phyloP scores from a whole-genome alignment of 345 rosid genomes.

The Heritiera fomes region DNA sequence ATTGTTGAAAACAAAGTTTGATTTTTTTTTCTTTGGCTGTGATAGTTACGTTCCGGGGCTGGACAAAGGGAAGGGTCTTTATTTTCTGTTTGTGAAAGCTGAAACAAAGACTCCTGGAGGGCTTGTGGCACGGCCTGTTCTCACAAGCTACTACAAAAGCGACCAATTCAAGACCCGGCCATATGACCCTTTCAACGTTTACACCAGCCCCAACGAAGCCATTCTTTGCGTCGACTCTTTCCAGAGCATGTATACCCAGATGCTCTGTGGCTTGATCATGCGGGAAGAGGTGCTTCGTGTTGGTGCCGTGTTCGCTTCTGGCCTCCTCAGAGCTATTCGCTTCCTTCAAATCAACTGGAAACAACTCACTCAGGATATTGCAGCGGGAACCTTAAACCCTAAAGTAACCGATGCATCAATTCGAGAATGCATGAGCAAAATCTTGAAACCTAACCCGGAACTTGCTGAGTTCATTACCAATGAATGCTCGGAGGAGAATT shows the following conservation, averaged over 20 bases:
- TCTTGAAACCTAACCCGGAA: slow-evolving; percentile 58
- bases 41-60: slow-evolving; percentile 72
- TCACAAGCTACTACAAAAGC: slow-evolving; percentile 88
- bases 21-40: slow-evolving; percentile 11
- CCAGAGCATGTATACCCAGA: slow-evolving; percentile 91
- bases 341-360: slow-evolving; percentile 81
- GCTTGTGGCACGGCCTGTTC: slow-evolving; percentile 85
- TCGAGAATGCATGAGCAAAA: slow-evolving; percentile 43
- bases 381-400: slow-evolving; percentile 59
- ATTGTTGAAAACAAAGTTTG: neutral
- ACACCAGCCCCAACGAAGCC: slow-evolving; percentile 87
- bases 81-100: slow-evolving; percentile 78
- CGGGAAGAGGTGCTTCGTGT: slow-evolving; percentile 74
- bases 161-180: slow-evolving; percentile 79
- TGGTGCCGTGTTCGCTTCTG: slow-evolving; percentile 91
- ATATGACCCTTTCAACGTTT: slow-evolving; percentile 68
- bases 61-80: slow-evolving; percentile 87
- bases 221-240: slow-evolving; percentile 79
- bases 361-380: slow-evolving; percentile 57
- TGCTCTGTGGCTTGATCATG: slow-evolving; percentile 83
- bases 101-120: slow-evolving; percentile 86
- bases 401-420: slow-evolving; percentile 55
- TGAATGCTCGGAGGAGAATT: slow-evolving; percentile 55
- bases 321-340: slow-evolving; percentile 75
- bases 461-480: slow-evolving; percentile 55